phyloP scores from a whole-genome alignment of 305 asterid genomes.

The Striga hermonthica region DNA sequence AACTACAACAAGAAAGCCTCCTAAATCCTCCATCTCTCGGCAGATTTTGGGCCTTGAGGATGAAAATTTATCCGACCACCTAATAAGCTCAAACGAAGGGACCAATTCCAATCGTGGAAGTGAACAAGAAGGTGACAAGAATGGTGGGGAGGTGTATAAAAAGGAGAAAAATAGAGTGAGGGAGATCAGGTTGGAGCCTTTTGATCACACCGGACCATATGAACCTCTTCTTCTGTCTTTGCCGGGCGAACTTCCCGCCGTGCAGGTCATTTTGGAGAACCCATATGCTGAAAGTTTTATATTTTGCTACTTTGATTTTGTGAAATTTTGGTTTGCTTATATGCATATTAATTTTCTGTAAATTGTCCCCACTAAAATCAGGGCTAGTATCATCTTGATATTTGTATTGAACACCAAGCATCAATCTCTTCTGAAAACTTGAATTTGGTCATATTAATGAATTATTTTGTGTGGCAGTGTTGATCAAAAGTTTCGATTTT shows the following conservation, averaged over 20 bases:
- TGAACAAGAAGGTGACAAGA: constrained; percentile 27
- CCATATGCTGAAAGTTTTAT: constrained; percentile 22
- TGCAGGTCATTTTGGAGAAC: constrained; percentile 53
- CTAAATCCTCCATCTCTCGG: constrained; percentile 70
- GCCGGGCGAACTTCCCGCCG: constrained; percentile 46
- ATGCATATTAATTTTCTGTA: background rate
- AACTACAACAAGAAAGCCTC: constrained; percentile 60
- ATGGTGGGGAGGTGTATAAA: constrained; percentile 31
- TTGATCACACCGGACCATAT: constrained; percentile 57
- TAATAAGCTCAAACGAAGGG: constrained; percentile 31
- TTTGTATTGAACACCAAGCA: background rate
- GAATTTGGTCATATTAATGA: background rate
- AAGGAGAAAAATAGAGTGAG: constrained; percentile 30
- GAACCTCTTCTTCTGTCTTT: constrained; percentile 72
- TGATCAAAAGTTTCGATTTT: background rate
- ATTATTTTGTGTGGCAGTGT: background rate
- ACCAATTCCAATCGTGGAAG: constrained; percentile 32
- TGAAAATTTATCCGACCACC: constrained; percentile 31
- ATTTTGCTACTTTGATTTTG: background rate
- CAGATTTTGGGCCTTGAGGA: constrained; percentile 69
- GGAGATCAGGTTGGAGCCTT: constrained; percentile 46
- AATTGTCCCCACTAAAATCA: too few species aligned
- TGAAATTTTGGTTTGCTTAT: background rate
- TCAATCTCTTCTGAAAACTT: background rate
- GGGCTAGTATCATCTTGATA: background rate